A percentile compares a stretch with the other conserved stretches of the same genome.
These are phyloP conservation scores for Tetrahymena borealis DNA, from an alignment of 73 alveolate species.

Conservation along the genomic window DNA sequence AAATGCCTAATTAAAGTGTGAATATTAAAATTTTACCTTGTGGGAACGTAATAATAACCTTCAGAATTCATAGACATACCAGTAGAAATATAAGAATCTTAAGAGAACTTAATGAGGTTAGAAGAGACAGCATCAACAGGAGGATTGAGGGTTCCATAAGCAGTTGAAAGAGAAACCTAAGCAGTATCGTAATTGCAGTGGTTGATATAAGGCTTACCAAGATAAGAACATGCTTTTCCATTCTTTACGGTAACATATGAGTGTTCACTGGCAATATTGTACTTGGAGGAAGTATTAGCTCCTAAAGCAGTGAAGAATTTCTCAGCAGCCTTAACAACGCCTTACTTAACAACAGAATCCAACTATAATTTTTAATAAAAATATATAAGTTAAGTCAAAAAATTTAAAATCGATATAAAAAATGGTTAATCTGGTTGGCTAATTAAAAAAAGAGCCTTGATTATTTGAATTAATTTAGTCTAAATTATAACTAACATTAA, in stretches of 20 bases:
- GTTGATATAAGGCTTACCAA: constrained; percentile 33
- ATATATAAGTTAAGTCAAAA: too few relatives aligned
- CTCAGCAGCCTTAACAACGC: constrained; percentile 3
- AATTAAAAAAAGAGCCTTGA: too few relatives aligned
- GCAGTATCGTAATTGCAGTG: constrained; percentile 24
- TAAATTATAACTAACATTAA: too few relatives aligned
- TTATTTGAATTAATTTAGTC: too few relatives aligned
- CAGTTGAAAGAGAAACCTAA: neutral
- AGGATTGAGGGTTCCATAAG: neutral
- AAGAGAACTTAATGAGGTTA: neutral
- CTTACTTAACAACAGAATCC: constrained; percentile 7
- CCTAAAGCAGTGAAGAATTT: neutral
- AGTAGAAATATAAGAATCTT: neutral
- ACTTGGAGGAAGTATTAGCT: neutral
- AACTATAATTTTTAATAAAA: too few relatives aligned
- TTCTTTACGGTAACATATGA: constrained; percentile 28
- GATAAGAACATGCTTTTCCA: constrained; percentile 23
- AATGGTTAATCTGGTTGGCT: too few relatives aligned
- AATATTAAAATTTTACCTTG: neutral
- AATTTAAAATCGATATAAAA: too few relatives aligned
- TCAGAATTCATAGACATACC: neutral
- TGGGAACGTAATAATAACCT: neutral
- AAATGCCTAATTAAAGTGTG: too few relatives aligned
- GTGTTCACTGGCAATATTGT: constrained; percentile 9
- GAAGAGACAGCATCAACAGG: neutral